Evolutionary conservation across 345 rosid species (phyloP).

Genomic region (Geranium brycei): DNA sequence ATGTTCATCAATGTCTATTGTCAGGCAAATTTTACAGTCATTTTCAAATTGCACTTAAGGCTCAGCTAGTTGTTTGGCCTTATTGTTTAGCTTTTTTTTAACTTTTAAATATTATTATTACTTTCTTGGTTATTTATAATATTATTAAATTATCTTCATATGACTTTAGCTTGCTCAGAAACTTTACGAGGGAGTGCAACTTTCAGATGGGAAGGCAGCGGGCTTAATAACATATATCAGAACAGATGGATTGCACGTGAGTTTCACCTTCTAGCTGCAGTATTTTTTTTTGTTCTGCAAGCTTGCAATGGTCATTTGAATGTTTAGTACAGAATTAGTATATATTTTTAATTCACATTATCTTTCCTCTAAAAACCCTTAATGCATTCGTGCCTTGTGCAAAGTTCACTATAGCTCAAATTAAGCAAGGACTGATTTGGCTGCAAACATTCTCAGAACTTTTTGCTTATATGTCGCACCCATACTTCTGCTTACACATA

Average conservation of each 20-base stretch:
- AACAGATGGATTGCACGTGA: conserved; percentile 93
- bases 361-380: neutral
- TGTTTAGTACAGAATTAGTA: neutral
- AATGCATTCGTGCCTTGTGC: neutral
- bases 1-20: neutral
- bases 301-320: neutral
- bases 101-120: neutral
- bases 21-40: neutral
- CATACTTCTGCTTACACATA: too few relatives aligned
- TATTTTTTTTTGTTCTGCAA: neutral
- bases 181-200: conserved; percentile 83
- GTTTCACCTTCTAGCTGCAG: conserved; percentile 23
- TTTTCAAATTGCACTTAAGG: neutral
- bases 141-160: conserved; percentile 12
- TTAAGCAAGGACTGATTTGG: neutral
- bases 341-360: neutral
- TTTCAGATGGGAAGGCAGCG: conserved; percentile 54
- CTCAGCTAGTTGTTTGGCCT: conserved; percentile 2
- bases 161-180: conserved; percentile 83
- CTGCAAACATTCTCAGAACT: too few relatives aligned
- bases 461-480: too few relatives aligned
- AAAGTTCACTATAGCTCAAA: neutral
- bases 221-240: conserved; percentile 93
- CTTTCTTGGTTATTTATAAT: neutral
- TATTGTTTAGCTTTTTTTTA: neutral